A percentile compares a stretch with the other conserved stretches of the same genome.
These are phyloP conservation scores for Oryza brachyantha DNA, from an alignment of 176 grass and related monocot species.

Conservation along the genomic window DNA sequence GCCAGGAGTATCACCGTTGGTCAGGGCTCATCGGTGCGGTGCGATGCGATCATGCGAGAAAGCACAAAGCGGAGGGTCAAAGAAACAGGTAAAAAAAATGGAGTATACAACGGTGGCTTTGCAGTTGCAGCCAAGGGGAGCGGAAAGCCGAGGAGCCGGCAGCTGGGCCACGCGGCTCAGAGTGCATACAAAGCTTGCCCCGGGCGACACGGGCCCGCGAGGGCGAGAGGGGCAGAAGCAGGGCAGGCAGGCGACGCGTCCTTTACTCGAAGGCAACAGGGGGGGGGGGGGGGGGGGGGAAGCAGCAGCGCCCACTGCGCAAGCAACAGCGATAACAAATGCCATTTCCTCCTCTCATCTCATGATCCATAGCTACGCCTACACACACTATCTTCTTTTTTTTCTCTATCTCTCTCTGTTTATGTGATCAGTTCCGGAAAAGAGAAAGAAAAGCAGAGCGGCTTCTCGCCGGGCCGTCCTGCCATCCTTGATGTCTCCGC, in stretches of 20 bases:
- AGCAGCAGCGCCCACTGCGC: not conserved
- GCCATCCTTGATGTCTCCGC: constrained; percentile 7
- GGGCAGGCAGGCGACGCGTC: not conserved
- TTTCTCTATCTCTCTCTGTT: not conserved
- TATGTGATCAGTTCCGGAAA: not conserved
- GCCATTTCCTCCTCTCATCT: not conserved
- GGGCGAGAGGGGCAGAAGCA: too few species aligned
- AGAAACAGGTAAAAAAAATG: not conserved
- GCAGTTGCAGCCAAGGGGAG: not conserved
- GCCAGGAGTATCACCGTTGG: too few species aligned
- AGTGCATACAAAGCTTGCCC: constrained; percentile 8
- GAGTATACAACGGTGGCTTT: not conserved
- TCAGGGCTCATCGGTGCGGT: too few species aligned
- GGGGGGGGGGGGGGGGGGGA: too few species aligned
- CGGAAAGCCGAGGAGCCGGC: constrained; percentile 29
- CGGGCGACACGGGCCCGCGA: not conserved
- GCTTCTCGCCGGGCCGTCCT: constrained; percentile 19
- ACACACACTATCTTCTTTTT: too few species aligned
- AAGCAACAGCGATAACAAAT: not conserved
- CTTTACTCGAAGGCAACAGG: not conserved
- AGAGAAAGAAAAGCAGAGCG: constrained; percentile 43
- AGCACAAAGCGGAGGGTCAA: not conserved
- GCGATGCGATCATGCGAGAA: too few species aligned
- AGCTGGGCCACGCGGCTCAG: not conserved
- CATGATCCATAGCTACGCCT: not conserved